phyloP scores from a whole-genome alignment of 1,284 basidiomycete genomes.

The Pascua sp. region DNA sequence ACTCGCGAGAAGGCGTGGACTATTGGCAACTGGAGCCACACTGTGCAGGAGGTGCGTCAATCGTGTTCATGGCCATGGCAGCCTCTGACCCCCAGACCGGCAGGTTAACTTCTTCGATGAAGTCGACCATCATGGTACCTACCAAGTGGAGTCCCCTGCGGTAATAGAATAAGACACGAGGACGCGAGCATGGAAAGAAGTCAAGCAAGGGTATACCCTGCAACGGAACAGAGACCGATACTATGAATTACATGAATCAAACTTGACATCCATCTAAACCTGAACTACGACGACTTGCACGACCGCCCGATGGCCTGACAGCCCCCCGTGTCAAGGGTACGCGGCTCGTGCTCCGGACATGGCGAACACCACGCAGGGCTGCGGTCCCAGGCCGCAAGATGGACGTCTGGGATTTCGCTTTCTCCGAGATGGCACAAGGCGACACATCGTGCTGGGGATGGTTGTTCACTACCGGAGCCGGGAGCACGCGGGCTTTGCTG shows the following conservation, averaged over 20 bases:
- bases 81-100: constrained; percentile 32
- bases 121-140: constrained; percentile 43
- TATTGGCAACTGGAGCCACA: constrained; percentile 88
- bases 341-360: no score
- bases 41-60: constrained; percentile 65
- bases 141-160: constrained; percentile 45
- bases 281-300: no score
- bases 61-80: constrained; percentile 45
- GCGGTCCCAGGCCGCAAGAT: no score
- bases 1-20: constrained; percentile 85
- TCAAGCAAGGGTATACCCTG: background rate
- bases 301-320: background rate
- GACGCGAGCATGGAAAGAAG: background rate
- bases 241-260: background rate
- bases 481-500: no score
- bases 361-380: no score
- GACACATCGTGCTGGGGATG: no score
- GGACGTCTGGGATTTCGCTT: no score
- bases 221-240: background rate
- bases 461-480: no score
- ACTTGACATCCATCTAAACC: background rate
- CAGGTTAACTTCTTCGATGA: constrained; percentile 44
- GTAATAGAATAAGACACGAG: background rate
- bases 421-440: no score
- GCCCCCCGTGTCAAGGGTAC: background rate